Evolutionary conservation across 2,329 filamentous ascomycete species (phyloP).

Genomic region (Meredithiella fracta): DNA sequence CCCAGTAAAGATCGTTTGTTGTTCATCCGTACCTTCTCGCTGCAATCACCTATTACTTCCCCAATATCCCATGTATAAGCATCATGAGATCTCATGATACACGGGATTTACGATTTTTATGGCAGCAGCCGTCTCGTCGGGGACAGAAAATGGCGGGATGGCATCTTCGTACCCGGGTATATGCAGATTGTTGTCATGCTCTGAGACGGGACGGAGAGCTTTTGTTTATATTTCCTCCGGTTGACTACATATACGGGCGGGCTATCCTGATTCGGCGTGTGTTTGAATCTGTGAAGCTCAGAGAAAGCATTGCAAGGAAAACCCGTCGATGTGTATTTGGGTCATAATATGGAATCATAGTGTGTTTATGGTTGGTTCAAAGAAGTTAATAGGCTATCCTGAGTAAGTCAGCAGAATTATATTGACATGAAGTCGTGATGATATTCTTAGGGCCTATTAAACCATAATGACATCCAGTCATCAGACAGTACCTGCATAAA

Average conservation of each 20-base stretch:
- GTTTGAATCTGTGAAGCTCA: too few relatives aligned
- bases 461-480: too few relatives aligned
- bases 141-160: not conserved
- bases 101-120: not conserved
- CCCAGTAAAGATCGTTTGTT: not conserved
- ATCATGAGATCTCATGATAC: not conserved
- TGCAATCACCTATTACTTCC: not conserved
- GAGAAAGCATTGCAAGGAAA: too few relatives aligned
- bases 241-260: not conserved
- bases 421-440: not conserved
- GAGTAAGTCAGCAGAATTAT: too few relatives aligned
- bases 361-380: too few relatives aligned
- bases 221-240: not conserved
- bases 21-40: not conserved
- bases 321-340: too few relatives aligned
- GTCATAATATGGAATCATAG: too few relatives aligned
- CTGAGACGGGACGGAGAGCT: not conserved
- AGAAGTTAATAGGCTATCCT: too few relatives aligned
- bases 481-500: too few relatives aligned
- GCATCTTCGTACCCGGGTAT: not conserved
- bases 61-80: not conserved
- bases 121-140: not conserved
- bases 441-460: too few relatives aligned
- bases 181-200: not conserved
- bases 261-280: too few relatives aligned